A percentile compares a stretch with the other conserved stretches of the same genome.
Evolutionary conservation across 352 stramenopile species (phyloP).

Genomic region (Thalassiosira livingstoniorum): DNA sequence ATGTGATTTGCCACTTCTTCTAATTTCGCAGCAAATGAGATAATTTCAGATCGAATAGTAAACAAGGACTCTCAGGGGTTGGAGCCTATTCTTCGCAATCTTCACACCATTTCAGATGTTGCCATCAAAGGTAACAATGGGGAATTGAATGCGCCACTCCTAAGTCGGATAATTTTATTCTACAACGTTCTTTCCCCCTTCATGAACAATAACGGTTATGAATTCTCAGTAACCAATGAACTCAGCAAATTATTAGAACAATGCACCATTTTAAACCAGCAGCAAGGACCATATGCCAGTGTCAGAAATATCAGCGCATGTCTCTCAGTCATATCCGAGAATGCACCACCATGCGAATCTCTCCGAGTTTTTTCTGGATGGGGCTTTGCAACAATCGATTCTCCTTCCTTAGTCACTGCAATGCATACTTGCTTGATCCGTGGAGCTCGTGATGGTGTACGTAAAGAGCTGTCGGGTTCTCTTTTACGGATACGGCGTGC

Average conservation of each 20-base stretch:
- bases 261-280: constrained; percentile 8
- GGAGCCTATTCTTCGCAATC: constrained; percentile 17
- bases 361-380: constrained; percentile 46
- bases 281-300: constrained; percentile 7
- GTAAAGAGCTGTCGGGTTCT: constrained; percentile 69
- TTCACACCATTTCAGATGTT: constrained; percentile 31
- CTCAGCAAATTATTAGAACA: constrained; percentile 35
- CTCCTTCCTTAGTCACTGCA: constrained; percentile 21
- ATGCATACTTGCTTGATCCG: constrained; percentile 43
- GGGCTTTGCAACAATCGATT: constrained; percentile 21
- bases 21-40: constrained; percentile 42
- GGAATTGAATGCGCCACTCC: constrained; percentile 24
- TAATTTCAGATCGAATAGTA: constrained; percentile 30
- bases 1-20: constrained; percentile 1
- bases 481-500: constrained; percentile 67
- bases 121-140: constrained; percentile 22
- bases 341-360: constrained; percentile 30
- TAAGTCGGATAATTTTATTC: constrained; percentile 35
- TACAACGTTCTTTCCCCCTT: constrained; percentile 33
- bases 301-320: constrained; percentile 56
- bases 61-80: constrained; percentile 5
- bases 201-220: constrained; percentile 15
- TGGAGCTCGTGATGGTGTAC: constrained; percentile 33
- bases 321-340: constrained; percentile 32
- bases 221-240: constrained; percentile 36